Evolutionary conservation across 495 filamentous ascomycete species (phyloP).

Genomic region (Pseudevernia furfuracea): DNA sequence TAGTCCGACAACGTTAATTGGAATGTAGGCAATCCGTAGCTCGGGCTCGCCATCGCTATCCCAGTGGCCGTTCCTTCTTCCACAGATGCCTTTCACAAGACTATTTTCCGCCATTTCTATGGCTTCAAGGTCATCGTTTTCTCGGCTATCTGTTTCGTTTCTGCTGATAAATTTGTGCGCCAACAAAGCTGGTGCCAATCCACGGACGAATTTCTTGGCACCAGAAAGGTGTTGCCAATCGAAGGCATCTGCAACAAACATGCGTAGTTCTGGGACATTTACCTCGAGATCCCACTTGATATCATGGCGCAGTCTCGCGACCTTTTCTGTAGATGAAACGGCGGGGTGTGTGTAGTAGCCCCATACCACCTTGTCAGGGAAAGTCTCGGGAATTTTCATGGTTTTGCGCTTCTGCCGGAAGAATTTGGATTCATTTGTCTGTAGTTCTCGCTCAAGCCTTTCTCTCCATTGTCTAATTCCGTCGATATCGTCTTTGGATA

Average conservation of each 20-base stretch:
- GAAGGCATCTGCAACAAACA: constrained; percentile 70
- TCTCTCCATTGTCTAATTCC: constrained; percentile 65
- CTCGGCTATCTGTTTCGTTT: constrained; percentile 20
- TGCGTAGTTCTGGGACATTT: constrained; percentile 58
- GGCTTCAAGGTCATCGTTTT: constrained; percentile 37
- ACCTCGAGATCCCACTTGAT: constrained; percentile 58
- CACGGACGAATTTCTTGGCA: constrained; percentile 75
- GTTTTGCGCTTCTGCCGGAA: constrained; percentile 69
- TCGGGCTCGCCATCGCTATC: constrained; percentile 70
- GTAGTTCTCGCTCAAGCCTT: constrained; percentile 63
- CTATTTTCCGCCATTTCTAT: constrained; percentile 38
- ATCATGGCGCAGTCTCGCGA: constrained; percentile 47
- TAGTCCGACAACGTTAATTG: constrained; percentile 66
- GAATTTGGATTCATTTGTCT: constrained; percentile 74
- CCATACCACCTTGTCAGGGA: constrained; percentile 71
- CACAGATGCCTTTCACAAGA: constrained; percentile 56
- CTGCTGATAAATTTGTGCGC: constrained; percentile 49
- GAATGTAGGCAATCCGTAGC: constrained; percentile 67
- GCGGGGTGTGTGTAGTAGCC: constrained; percentile 80
- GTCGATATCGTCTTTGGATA: constrained; percentile 32
- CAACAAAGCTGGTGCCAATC: constrained; percentile 71
- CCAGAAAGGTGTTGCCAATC: constrained; percentile 75
- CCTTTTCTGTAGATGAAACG: constrained; percentile 55
- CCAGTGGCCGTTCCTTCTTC: constrained; percentile 56
- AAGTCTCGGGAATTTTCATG: constrained; percentile 68